A percentile compares a stretch with the other conserved stretches of the same genome.
These are phyloP conservation scores for Cryphonectria radicalis DNA, from an alignment of 2,329 filamentous ascomycete species.

Conservation along the genomic window DNA sequence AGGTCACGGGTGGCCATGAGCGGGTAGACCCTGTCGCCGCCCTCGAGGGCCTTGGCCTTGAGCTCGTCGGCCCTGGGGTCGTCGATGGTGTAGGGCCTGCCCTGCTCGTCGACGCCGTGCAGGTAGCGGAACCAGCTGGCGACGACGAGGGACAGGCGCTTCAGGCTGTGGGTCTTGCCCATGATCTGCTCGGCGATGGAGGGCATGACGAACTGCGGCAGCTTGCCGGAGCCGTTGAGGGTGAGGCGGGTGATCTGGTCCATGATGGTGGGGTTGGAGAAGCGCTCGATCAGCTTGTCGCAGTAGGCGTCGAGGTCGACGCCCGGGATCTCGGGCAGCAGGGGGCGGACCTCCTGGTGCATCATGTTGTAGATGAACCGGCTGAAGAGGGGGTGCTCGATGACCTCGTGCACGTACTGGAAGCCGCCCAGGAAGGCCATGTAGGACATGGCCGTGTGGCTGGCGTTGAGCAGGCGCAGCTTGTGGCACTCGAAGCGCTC, in stretches of 20 bases:
- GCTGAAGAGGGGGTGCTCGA: conserved; percentile 51
- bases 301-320: conserved; percentile 58
- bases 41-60: conserved; percentile 48
- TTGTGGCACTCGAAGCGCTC: conserved; percentile 62
- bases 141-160: conserved; percentile 52
- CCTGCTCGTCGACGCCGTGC: conserved; percentile 53
- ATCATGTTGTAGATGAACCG: conserved; percentile 58
- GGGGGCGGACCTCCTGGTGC: conserved; percentile 58
- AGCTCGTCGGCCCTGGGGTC: conserved; percentile 55
- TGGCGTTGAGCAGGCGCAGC: conserved; percentile 58
- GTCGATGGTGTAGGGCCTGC: conserved; percentile 46
- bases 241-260: conserved; percentile 57
- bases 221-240: conserved; percentile 57
- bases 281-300: conserved; percentile 56
- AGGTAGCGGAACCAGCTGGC: conserved; percentile 57
- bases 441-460: conserved; percentile 57
- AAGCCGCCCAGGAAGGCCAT: conserved; percentile 56
- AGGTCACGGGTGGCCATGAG: conserved; percentile 52
- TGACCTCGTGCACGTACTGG: conserved; percentile 58
- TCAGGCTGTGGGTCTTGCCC: conserved; percentile 45
- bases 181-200: conserved; percentile 51
- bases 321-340: conserved; percentile 53
- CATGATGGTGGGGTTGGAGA: conserved; percentile 61
- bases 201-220: conserved; percentile 56
- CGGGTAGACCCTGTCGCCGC: conserved; percentile 45